These are phyloP conservation scores for Proliferodiscus dingleyae DNA, from an alignment of 2,329 filamentous ascomycete genomes.

Conservation along the genomic window DNA sequence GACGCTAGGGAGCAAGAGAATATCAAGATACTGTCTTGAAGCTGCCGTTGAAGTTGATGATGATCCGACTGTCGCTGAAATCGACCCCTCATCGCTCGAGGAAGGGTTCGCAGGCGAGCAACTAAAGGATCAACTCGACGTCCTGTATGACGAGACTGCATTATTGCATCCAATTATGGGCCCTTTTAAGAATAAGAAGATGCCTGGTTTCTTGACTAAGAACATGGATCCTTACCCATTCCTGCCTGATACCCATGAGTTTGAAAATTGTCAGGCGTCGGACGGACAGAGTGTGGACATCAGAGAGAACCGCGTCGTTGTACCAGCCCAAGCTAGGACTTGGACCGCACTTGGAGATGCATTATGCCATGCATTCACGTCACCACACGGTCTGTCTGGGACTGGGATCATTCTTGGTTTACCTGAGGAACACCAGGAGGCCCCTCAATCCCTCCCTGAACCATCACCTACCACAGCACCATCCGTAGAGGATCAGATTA, in stretches of 20 bases:
- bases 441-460: not conserved
- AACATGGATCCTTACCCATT: constrained; percentile 59
- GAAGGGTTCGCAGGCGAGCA: constrained; percentile 61
- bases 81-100: constrained; percentile 57
- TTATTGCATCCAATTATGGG: constrained; percentile 57
- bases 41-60: constrained; percentile 64
- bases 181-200: constrained; percentile 48
- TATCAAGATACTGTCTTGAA: constrained; percentile 59
- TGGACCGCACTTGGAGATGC: constrained; percentile 28
- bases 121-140: constrained; percentile 49
- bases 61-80: constrained; percentile 57
- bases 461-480: not conserved
- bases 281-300: constrained; percentile 4
- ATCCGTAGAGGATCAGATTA: constrained; percentile 23
- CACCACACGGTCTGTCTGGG: constrained; percentile 13
- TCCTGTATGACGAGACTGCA: constrained; percentile 51
- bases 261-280: not conserved
- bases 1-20: constrained; percentile 51
- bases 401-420: constrained; percentile 21
- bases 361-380: constrained; percentile 19
- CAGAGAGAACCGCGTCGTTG: constrained; percentile 7
- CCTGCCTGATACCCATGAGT: constrained; percentile 48
- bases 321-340: constrained; percentile 20
- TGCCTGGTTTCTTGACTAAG: constrained; percentile 47
- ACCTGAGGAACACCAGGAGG: constrained; percentile 14